These are phyloP conservation scores for Coelastrella sp. DNA, from an alignment of 139 green algal species.

Conservation along the genomic window DNA sequence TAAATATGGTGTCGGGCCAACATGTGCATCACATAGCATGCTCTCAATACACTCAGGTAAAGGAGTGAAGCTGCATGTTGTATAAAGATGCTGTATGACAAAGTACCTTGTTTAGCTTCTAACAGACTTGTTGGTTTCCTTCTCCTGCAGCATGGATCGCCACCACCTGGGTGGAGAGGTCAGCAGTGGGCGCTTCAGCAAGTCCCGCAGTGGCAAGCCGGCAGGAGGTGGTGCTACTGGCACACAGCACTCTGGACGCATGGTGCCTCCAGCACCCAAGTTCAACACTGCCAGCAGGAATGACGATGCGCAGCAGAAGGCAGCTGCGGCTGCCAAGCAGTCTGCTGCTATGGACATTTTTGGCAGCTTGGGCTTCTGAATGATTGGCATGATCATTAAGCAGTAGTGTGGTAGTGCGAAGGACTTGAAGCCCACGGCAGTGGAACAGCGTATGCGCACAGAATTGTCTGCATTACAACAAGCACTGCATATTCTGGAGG, in stretches of 20 bases:
- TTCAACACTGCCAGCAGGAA: neutral
- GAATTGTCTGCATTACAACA: neutral
- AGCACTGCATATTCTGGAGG: neutral
- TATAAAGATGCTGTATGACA: too few species aligned
- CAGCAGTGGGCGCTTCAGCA: conserved; percentile 23
- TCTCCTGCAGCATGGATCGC: conserved; percentile 28
- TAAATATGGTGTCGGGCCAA: too few species aligned
- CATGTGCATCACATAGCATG: too few species aligned
- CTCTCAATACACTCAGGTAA: too few species aligned
- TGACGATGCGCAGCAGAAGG: neutral
- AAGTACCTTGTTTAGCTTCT: neutral
- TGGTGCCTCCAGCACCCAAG: conserved; percentile 19
- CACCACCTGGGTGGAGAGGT: conserved; percentile 6
- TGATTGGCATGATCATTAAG: neutral
- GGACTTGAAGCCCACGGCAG: neutral
- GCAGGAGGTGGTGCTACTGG: neutral
- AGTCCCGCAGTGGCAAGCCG: neutral
- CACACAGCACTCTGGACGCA: neutral
- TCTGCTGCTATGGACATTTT: conserved; percentile 32
- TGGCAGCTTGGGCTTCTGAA: conserved; percentile 13
- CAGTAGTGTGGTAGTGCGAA: neutral
- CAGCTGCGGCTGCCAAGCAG: conserved; percentile 18
- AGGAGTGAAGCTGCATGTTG: too few species aligned
- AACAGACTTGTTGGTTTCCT: neutral
- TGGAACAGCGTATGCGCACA: neutral